Conservation (phyloP, 148 eudicot genomes). For the Nepenthes gracilis region DNA sequence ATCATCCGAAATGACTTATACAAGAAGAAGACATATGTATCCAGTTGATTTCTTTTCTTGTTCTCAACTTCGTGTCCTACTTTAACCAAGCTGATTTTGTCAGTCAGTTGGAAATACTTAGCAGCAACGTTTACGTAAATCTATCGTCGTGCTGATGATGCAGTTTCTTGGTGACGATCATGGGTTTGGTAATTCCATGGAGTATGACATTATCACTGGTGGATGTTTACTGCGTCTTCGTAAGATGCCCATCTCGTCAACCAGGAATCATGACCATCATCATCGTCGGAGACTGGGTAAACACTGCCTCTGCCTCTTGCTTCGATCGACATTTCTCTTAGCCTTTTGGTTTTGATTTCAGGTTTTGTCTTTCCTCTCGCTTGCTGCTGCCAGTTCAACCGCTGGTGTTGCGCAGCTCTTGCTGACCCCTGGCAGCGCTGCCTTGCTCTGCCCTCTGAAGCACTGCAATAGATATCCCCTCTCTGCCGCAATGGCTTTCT, state of each 20-base stretch:
- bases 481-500: conserved; percentile 79
- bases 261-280: conserved; percentile 44
- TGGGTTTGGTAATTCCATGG: conserved; percentile 96
- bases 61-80: too few species aligned
- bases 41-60: too few species aligned
- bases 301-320: not conserved
- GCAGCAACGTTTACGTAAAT: too few species aligned
- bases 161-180: conserved; percentile 88
- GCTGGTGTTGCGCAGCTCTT: conserved; percentile 66
- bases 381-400: conserved; percentile 80
- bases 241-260: conserved; percentile 56
- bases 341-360: conserved; percentile 8
- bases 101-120: too few species aligned
- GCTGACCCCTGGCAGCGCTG: conserved; percentile 19
- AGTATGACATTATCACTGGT: conserved; percentile 68
- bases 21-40: too few species aligned
- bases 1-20: too few species aligned
- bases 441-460: conserved; percentile 26
- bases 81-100: too few species aligned
- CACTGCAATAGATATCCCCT: conserved; percentile 63
- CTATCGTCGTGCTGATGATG: not conserved
- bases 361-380: conserved; percentile 71
- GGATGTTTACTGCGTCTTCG: conserved; percentile 58
- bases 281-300: conserved; percentile 82
- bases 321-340: not conserved